phyloP scores from a whole-genome alignment of 2,329 filamentous ascomycete species.

The Pestalotiopsis sp. region DNA sequence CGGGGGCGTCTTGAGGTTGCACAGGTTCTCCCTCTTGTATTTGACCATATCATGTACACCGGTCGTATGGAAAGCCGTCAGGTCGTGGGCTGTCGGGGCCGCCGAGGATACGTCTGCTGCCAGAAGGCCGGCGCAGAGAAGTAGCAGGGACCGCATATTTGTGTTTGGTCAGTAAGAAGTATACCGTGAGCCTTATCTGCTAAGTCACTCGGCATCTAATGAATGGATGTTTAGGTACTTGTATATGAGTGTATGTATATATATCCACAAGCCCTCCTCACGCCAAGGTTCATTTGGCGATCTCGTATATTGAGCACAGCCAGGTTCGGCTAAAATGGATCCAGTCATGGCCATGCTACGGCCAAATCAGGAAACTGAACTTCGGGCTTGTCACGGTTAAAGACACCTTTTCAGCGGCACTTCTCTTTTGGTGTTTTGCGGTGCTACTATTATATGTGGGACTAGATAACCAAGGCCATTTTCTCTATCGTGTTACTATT shows the following conservation, averaged over 20 bases:
- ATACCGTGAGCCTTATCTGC: no score
- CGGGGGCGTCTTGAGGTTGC: slow-evolving; percentile 36
- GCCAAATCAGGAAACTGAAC: background rate
- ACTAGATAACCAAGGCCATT: background rate
- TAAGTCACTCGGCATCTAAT: no score
- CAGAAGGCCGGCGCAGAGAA: slow-evolving; percentile 27
- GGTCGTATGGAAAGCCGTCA: background rate
- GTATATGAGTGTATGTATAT: background rate
- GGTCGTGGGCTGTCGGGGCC: slow-evolving; percentile 19
- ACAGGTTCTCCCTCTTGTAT: slow-evolving; percentile 38
- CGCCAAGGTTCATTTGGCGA: background rate
- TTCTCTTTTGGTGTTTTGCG: background rate
- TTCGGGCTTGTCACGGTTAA: background rate
- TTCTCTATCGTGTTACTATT: no score
- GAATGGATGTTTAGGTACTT: no score
- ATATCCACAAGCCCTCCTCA: background rate
- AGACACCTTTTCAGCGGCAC: background rate
- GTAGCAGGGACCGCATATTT: slow-evolving; percentile 31
- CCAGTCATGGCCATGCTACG: background rate
- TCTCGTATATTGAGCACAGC: background rate
- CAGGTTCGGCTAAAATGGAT: background rate
- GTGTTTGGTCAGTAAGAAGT: no score
- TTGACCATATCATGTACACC: slow-evolving; percentile 21
- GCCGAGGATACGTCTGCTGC: slow-evolving; percentile 29
- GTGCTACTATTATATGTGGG: background rate